Evolutionary conservation across 305 asterid genomes (phyloP), one percentile per base, ranked within the genome.

Genomic region (Fraxinus ornus): DNA sequence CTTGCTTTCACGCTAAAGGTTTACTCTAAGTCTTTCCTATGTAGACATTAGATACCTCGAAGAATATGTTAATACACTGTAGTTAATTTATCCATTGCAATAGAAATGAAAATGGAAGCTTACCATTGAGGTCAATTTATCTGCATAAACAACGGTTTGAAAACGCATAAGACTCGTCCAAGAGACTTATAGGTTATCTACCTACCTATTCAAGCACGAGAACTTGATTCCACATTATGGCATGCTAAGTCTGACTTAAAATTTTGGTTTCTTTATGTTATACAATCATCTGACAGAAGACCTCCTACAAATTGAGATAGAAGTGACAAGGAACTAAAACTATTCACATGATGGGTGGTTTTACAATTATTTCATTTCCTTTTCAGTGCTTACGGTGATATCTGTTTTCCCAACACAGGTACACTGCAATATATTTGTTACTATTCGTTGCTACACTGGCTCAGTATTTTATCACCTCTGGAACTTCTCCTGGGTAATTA

Each of bases 401-500:
- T 47, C 49, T 52, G 49, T 79, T 83, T 85, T 80, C 26, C 81
- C 66, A 81, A 84, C 80, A 41, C 92, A 95, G 99, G 98, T 93
- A 93, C 88, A 84, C 89, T 41, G 89, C 88, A 33, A 33, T 88
- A 80, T 95, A 94, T 87, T 88, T 84, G 49, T 78, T 86, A 57
- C 83, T 96, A 85, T 89, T 96, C 78, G 86, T 85, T 81, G 94
- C 91, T 80, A 91, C 99, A 62, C 90, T 96, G 88, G 87, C 86
- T 87, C 99, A 92, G 81, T 96, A 96, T 85, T 93, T 96, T 84
- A 41, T 93, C 75, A 94, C 99, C 81, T 89, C 97, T 76, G 91
- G 89, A 86, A 87, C 98, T 70, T 91, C 98, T 75, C 99, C 99
- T 17, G 96, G 99, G 98, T 94, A 94, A 83, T 81, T 78, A 52